Base-by-base conservation (phyloP, 2,329 filamentous ascomycete species). In the Bisporella sp. region DNA sequence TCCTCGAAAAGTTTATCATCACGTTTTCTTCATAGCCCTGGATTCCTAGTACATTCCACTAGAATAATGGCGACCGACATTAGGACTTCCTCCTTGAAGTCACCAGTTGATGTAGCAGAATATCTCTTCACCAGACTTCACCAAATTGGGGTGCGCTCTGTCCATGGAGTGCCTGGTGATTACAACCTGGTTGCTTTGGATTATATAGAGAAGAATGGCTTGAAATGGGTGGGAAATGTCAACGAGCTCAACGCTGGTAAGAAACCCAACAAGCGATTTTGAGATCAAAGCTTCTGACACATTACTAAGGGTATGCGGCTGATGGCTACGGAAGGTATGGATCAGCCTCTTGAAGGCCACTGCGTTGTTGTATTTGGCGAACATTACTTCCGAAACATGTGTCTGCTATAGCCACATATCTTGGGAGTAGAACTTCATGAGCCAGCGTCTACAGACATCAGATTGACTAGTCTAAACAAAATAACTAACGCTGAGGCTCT, bases 181-280 rank as follows among this genome's bases (percentile, higher is more conserved):
- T 89, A 85, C 70, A 89, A 89, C 64, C 74, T 89, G 45, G 74
- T 79, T 12, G 75, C 82, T 6, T 73, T 88, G 29, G 85, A 88
- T 65, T 85, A 84, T 64, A 68, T 88, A 41, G 71, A 76, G 29
- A 72, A 76, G 35, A 71, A 71, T 45, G 77, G 74, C 5, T 68
- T 88, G 37, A 74, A 75, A 59, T 86, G 82, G 82, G 78, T 85
- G 40, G 79, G 79, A 51, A 87, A 82, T 64, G 79, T 81, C 57
- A 88, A 88, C 62, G 85, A 88, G 66, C 75, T 88, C 52, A 88
- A 88, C 64, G 84, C 84, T 43, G 81, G 82, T 81, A 61, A 66
- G 73, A 64, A n/a, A 33, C 45, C 9, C 31, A n/a, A 5, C 4
- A 46, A 37, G 28, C 28, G 6, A 37, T 37, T 9, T 29, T 39